Evolutionary conservation across 2,329 filamentous ascomycete species (phyloP), one percentile per base, ranked within the genome.

Genomic region (Cladorrhinum sp.): DNA sequence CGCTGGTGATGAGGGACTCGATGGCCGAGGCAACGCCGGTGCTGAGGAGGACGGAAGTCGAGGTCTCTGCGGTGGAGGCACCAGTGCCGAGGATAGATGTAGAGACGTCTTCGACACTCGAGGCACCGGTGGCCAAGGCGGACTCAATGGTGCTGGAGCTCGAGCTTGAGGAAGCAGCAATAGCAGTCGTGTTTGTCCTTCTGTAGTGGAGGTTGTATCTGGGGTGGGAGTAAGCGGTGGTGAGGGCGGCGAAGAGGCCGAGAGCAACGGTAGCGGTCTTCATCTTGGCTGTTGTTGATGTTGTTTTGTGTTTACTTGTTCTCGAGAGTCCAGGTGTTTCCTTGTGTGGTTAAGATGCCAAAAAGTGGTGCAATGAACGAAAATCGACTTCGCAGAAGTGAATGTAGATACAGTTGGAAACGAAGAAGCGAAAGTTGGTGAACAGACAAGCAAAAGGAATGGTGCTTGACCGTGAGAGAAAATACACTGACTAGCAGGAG

Each of bases 231-330:
- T 76, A 74, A 70, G 79, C 81, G 54, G 73, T 68, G 57, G 75
- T 72, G 55, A 77, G 69, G 66, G 74, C 74, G 71, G 76, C 79
- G 65, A 80, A 71, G 64, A 80, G 72, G 74, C 76, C 77, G 66
- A 81, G 66, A 66, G 71, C 64, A 56, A 79, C 71, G 59, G 75
- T 65, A 64, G 73, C 70, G 65, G 79, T 72, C 76, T 81, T 81
- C 81, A 83, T 83, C 60, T 75, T 81, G 75, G 68, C 57, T 59
- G 59, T 66, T 67, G 65, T 64, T 55, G 58, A 36, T n/a, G n/a
- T n/a, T 58, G 26, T 64, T 58, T 12, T 42, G 36, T 42, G 10
- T 14, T 42, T 42, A n/a, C 16, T 42, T 46, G 42, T 46, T 14
- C 58, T 52, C 57, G 61, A 46, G n/a, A 20, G 16, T 46, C n/a